A percentile compares a stretch with the other conserved stretches of the same genome.
phyloP scores from a whole-genome alignment of 805 yeast species.

The Spathaspora sp. region DNA sequence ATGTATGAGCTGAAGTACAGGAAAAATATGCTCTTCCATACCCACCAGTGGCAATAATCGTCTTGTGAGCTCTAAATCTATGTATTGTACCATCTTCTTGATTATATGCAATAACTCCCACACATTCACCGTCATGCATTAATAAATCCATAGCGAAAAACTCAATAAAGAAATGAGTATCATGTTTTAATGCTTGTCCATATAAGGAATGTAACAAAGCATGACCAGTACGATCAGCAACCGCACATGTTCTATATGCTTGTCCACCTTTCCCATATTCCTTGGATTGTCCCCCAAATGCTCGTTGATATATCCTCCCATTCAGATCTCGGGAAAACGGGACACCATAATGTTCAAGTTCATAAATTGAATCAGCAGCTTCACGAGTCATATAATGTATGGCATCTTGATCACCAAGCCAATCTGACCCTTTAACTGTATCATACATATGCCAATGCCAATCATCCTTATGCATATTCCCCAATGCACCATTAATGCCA shows the following conservation, averaged over 20 bases:
- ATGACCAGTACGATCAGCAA: constrained; percentile 98
- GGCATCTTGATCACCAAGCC: constrained; percentile 99
- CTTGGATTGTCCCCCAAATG: constrained; percentile 96
- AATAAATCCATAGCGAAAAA: constrained; percentile 92
- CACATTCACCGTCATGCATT: constrained; percentile 94
- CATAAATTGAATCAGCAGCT: constrained; percentile 94
- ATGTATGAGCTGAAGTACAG: constrained; percentile 98
- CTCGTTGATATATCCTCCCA: constrained; percentile 97
- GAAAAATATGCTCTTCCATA: constrained; percentile 98
- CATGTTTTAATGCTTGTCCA: constrained; percentile 94
- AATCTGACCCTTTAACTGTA: constrained; percentile 97
- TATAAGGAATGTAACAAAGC: constrained; percentile 92
- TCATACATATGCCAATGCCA: constrained; percentile 99
- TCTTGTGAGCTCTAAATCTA: constrained; percentile 95
- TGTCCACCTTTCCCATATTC: constrained; percentile 98
- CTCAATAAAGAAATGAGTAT: constrained; percentile 97
- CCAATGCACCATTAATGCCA: constrained; percentile 98
- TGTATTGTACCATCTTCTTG: constrained; percentile 98
- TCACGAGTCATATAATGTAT: constrained; percentile 98
- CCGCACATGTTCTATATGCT: constrained; percentile 99
- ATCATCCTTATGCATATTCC: constrained; percentile 96
- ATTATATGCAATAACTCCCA: constrained; percentile 95
- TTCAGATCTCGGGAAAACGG: constrained; percentile 97
- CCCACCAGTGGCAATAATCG: constrained; percentile 98
- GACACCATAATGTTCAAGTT: constrained; percentile 96